These are phyloP conservation scores for Ganoderma lucidum DNA, from an alignment of 1,284 basidiomycete species.

Conservation along the genomic window DNA sequence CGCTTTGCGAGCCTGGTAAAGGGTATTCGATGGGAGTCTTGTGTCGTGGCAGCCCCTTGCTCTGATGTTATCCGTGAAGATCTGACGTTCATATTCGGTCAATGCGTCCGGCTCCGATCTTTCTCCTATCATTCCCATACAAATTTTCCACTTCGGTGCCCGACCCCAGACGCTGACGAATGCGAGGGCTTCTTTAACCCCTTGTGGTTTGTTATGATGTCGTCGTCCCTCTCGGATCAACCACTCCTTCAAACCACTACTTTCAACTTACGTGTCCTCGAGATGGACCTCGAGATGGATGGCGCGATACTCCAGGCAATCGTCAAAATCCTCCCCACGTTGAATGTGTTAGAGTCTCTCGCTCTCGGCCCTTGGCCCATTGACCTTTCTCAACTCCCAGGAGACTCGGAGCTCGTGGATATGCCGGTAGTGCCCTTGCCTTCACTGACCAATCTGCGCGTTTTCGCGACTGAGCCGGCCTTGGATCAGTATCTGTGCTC, in stretches of 20 bases:
- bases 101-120: neutral
- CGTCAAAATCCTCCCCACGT: neutral
- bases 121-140: constrained; percentile 5
- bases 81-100: neutral
- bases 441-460: neutral
- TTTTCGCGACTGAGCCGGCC: neutral
- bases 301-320: neutral
- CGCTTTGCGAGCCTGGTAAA: neutral
- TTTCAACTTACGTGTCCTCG: neutral
- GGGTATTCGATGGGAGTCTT: constrained; percentile 9
- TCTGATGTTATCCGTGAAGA: constrained; percentile 11
- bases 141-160: neutral
- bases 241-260: neutral
- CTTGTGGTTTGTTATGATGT: neutral
- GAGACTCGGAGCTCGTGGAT: neutral
- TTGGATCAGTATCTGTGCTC: neutral
- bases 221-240: neutral
- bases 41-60: neutral
- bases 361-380: neutral
- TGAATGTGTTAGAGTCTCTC: neutral
- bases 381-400: neutral
- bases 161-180: neutral
- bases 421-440: neutral
- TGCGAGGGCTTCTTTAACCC: constrained; percentile 9
- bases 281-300: neutral